Base-by-base conservation (phyloP, 2,329 filamentous ascomycete species). In the Orbilia blumenaviensis region DNA sequence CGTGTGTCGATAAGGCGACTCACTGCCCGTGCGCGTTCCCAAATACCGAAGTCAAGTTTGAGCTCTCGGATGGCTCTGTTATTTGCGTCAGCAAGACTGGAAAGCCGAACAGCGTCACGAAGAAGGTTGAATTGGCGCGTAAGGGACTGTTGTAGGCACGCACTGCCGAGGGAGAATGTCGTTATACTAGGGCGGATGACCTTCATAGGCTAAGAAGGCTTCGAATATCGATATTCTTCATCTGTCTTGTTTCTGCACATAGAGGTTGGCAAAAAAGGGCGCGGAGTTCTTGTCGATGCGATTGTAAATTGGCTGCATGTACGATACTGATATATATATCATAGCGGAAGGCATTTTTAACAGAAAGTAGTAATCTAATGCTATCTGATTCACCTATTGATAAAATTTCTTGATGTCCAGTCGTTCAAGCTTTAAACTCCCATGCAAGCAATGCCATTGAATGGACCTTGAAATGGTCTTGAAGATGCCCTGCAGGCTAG, bases 1-100 rank as follows among this genome's bases (percentile, higher is more conserved):
- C 94, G 36, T 99, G 95, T 85, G 95, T 99, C 5, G 91, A 96
- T 82, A 95, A 96, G 84, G 94, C 95, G 0, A 94, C 98, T 83
- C 95, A 99, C 84, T 99, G 95, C 83, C 95, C 95, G 27, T 99
- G 95, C 84, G 87, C 93, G 1, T 96, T 91, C 85, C 89, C 91
- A 0, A 84, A 86, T 7, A 85, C 91, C 77, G 90, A 94, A 81
- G 92, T 94, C 79, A 95, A 95, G 81, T 88, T 93, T 78, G 92
- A 91, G 83, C 80, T 90, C 29, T 61, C 86, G 3, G 91, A 94
- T 2, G 92, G 92, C 0, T 88, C 89, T 79, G 87, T 90, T 42
- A 85, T 93, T 52, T 95, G 92, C 81, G 85, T 91, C 0, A 92
- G 89, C 48, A 92, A 89, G 81, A 91, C 91, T 1, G 92, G 92